Evolutionary conservation across 1,284 basidiomycete species (phyloP), one percentile per base, ranked within the genome.

Genomic region (Cryptococcus wingfieldii): DNA sequence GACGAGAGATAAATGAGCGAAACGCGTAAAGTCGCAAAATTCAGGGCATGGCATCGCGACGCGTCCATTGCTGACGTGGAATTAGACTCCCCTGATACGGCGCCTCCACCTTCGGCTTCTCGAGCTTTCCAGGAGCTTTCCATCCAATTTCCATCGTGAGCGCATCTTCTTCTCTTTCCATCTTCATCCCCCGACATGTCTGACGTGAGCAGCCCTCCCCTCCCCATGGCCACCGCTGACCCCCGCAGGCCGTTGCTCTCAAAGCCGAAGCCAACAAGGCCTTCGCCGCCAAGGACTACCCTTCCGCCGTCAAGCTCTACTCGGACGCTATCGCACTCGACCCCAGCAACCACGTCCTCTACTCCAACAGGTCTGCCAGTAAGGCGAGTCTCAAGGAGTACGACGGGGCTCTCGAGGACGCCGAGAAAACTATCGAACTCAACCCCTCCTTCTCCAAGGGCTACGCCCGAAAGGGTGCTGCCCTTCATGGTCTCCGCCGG

Each of bases 261-360:
- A 96, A 98, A 81, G 89, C 92, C 69, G 84, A 87, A 74, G 94
- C 94, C 71, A 98, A 98, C 83, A 94, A 94, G 76, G 90, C 90
- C 41, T 97, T 98, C 79, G 82, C 88, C 38, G 89, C 90, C 54
- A 97, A 95, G 77, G 85, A 96, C 71, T 97, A 89, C 78, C 86
- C 90, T 77, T 85, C 83, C 60, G 94, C 94, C 10, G 90, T 94
- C 60, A 78, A 79, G 56, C 76, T 80, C 50, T 98, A 96, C 80
- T 84, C 87, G 5, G 83, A 94, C 66, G 94, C 90, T 19, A 89
- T 97, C 72, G 85, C 83, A 44, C 72, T 94, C 67, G 90, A 97
- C 78, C 80, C 87, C 2, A 80, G 79, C 44, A 91, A 93, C 71
- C 88, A 90, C 72, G 92, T 98, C 52, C 82, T 97, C 19, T 97